Base-by-base conservation (phyloP, 257 asterid genomes). In the Gynochthodes officinalis region DNA sequence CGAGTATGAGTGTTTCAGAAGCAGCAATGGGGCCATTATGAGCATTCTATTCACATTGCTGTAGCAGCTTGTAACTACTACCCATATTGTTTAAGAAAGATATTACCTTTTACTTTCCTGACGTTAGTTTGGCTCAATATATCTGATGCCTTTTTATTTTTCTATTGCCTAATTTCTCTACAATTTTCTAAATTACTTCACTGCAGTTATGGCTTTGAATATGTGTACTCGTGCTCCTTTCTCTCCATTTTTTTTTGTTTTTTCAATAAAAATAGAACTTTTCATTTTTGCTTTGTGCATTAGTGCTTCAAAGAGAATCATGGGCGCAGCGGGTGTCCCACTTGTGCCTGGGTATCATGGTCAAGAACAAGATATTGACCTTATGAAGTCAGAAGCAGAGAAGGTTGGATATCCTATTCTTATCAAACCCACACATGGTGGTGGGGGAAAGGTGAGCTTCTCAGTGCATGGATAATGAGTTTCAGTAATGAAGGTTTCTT, bases 251-350 rank as follows among this genome's bases (percentile, higher is more conserved):
- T 16, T 30, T n/a, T 27, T 61, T 10, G 5, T 12, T 5, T 30
- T 48, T 18, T 5, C 7, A 25, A n/a, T 30, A 12, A 16, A 27
- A 49, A 27, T 11, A 61, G 25, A 30, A 2, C n/a, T n/a, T 49
- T 27, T 67, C 52, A 11, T 70, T 30, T 55, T n/a, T 70, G 75
- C 77, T 55, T 39, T 61, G 68, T 43, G 42, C 19, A 33, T 71
- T 87, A 94, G 99, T 85, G 98, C 99, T 77, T 94, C 98, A 71
- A 94, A 94, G 88, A 86, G 97, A 79, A 94, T 94, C 80, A 94
- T 94, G 99, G 98, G 97, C 65, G 98, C 98, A 65, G 99, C 99
- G 33, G 96, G 97, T 73, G 99, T 94, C 70, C 99, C 99, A n/a
- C 98, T 94, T 75, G 99, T 94, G 78, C 99, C 99, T 77, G 98